Evolutionary conservation across 2,329 filamentous ascomycete genomes (phyloP).

Genomic region (Trichoderma oligosporum): DNA sequence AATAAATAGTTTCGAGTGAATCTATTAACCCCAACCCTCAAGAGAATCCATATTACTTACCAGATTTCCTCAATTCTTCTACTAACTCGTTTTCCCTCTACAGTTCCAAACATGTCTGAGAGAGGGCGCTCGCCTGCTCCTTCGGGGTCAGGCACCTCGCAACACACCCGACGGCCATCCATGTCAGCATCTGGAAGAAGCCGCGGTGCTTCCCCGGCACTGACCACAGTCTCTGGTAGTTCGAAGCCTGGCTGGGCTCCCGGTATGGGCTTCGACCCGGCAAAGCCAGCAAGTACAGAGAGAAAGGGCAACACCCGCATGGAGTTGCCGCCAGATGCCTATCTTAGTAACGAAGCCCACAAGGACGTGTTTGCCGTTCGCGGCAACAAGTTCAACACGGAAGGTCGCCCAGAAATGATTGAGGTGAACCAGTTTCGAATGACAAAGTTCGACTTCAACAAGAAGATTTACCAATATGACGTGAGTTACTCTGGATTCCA

Average conservation of each 20-base stretch:
- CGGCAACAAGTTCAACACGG: constrained; percentile 48
- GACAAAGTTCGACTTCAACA: constrained; percentile 49
- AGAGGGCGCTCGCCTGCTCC: constrained; percentile 29
- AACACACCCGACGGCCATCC: background rate
- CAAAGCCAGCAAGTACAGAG: constrained; percentile 28
- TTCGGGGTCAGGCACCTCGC: constrained; percentile 9
- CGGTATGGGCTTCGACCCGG: constrained; percentile 44
- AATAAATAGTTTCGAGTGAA: too few species aligned
- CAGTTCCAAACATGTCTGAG: constrained; percentile 32
- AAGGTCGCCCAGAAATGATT: constrained; percentile 53
- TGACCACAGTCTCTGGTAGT: constrained; percentile 21
- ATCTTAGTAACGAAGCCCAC: constrained; percentile 32
- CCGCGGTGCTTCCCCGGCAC: constrained; percentile 21
- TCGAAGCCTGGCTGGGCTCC: constrained; percentile 27
- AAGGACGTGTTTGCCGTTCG: constrained; percentile 37
- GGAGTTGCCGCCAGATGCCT: constrained; percentile 58
- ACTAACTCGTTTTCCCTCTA: background rate
- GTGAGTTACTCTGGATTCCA: constrained; percentile 48
- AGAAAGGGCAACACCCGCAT: constrained; percentile 46
- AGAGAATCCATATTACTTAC: too few species aligned
- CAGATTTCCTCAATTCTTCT: background rate
- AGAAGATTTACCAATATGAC: constrained; percentile 77
- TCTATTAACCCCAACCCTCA: too few species aligned
- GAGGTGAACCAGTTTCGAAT: constrained; percentile 75
- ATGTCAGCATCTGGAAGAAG: constrained; percentile 14